These are phyloP conservation scores for Taphrina communis DNA, from an alignment of 1,139 yeast genomes.

Conservation along the genomic window DNA sequence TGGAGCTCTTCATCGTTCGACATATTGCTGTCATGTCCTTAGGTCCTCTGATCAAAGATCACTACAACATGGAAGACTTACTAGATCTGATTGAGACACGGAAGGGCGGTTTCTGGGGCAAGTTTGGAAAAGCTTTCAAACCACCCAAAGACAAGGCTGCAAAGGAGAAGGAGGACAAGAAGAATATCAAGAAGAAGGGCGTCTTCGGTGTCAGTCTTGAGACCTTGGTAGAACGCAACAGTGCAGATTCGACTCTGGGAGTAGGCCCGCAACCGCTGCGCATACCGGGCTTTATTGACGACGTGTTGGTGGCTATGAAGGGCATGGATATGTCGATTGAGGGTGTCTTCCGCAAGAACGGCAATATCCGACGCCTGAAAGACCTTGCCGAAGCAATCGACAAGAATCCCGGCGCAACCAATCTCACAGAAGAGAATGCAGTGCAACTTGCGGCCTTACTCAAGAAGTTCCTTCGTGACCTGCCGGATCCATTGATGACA, in stretches of 20 bases:
- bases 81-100: conserved; percentile 61
- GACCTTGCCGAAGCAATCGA: conserved; percentile 79
- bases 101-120: conserved; percentile 69
- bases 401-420: conserved; percentile 73
- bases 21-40: conserved; percentile 74
- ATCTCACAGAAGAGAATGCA: conserved; percentile 77
- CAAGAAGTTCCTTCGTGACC: conserved; percentile 87
- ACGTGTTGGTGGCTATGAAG: conserved; percentile 77
- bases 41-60: conserved; percentile 52
- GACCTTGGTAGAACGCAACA: conserved; percentile 72
- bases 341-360: conserved; percentile 95
- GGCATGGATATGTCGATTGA: conserved; percentile 89
- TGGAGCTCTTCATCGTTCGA: conserved; percentile 67
- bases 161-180: conserved; percentile 49
- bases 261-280: conserved; percentile 74
- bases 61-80: conserved; percentile 61
- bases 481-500: conserved; percentile 90
- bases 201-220: conserved; percentile 86
- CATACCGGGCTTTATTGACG: conserved; percentile 88
- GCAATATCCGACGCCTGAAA: conserved; percentile 83
- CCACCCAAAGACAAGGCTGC: conserved; percentile 46
- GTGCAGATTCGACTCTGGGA: conserved; percentile 85
- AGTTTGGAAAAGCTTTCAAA: conserved; percentile 58
- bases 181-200: conserved; percentile 49
- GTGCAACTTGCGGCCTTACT: conserved; percentile 92